These are phyloP conservation scores for Berkeleyomyces rouxiae DNA, from an alignment of 2,329 filamentous ascomycete species.

Conservation along the genomic window DNA sequence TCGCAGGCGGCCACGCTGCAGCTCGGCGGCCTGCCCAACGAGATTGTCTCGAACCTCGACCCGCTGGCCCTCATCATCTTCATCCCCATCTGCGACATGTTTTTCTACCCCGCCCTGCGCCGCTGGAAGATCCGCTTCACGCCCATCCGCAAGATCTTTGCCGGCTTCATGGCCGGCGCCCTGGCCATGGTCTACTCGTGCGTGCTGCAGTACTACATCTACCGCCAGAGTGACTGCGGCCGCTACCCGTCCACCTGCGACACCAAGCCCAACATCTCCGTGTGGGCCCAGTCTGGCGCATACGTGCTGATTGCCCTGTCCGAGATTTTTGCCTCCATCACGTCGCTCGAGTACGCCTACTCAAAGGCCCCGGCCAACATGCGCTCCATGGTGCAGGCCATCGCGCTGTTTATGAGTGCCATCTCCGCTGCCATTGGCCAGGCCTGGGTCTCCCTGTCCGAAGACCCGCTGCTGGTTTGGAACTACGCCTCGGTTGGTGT, in stretches of 20 bases:
- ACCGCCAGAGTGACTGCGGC: conserved; percentile 45
- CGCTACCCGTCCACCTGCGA: conserved; percentile 21
- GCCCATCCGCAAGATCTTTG: conserved; percentile 59
- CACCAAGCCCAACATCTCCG: conserved; percentile 37
- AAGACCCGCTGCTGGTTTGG: conserved; percentile 54
- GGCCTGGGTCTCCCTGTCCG: conserved; percentile 27
- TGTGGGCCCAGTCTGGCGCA: conserved; percentile 40
- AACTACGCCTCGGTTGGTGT: conserved; percentile 55
- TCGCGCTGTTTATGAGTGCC: conserved; percentile 53
- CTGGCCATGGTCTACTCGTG: conserved; percentile 41
- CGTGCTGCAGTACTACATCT: conserved; percentile 44
- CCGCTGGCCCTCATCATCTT: conserved; percentile 58
- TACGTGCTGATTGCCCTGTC: conserved; percentile 33
- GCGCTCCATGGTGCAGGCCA: conserved; percentile 52
- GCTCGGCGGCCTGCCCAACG: conserved; percentile 57
- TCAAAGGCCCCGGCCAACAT: conserved; percentile 64
- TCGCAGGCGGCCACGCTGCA: conserved; percentile 50
- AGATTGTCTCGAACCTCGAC: conserved; percentile 58
- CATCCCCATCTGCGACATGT: conserved; percentile 51
- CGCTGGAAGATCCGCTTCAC: conserved; percentile 48
- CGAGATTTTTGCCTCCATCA: conserved; percentile 34
- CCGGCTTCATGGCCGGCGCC: conserved; percentile 49
- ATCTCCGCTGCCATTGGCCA: conserved; percentile 53
- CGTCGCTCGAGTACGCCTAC: conserved; percentile 56
- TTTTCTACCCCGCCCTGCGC: conserved; percentile 52